phyloP scores from a whole-genome alignment of 306 rosid genomes.

The Morella rubra region DNA sequence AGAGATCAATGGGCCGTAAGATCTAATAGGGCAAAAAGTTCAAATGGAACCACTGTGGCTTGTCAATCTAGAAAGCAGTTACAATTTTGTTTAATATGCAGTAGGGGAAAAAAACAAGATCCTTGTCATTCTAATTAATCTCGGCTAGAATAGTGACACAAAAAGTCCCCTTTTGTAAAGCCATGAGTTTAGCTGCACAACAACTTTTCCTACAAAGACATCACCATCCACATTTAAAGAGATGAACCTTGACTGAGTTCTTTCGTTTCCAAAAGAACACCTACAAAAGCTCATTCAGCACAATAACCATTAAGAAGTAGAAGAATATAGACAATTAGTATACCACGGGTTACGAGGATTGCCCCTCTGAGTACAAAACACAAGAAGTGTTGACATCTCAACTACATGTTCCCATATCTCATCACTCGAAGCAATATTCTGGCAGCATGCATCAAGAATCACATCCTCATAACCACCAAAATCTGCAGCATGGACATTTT shows the following conservation, averaged over 20 bases:
- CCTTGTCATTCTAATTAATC: not conserved
- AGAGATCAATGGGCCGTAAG: not conserved
- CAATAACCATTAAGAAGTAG: conserved; percentile 5
- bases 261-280: conserved; percentile 29
- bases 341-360: conserved; percentile 95
- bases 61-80: not conserved
- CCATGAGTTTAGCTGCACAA: conserved; percentile 19
- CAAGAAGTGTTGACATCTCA: conserved; percentile 72
- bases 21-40: not conserved
- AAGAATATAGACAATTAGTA: conserved; percentile 22
- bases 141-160: not conserved
- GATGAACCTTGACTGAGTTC: not conserved
- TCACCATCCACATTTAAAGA: not conserved
- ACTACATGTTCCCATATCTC: conserved; percentile 80
- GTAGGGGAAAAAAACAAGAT: not conserved
- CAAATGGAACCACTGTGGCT: not conserved
- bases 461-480: conserved; percentile 71
- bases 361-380: conserved; percentile 57
- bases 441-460: conserved; percentile 96
- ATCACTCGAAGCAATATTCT: conserved; percentile 73
- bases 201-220: conserved; percentile 1
- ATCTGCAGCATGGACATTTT: conserved; percentile 61
- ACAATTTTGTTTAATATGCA: not conserved
- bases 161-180: not conserved
- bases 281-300: conserved; percentile 1